Evolutionary conservation across 2,329 filamentous ascomycete species (phyloP), one percentile per base, ranked within the genome.

Genomic region (Xylariaceae sp.): DNA sequence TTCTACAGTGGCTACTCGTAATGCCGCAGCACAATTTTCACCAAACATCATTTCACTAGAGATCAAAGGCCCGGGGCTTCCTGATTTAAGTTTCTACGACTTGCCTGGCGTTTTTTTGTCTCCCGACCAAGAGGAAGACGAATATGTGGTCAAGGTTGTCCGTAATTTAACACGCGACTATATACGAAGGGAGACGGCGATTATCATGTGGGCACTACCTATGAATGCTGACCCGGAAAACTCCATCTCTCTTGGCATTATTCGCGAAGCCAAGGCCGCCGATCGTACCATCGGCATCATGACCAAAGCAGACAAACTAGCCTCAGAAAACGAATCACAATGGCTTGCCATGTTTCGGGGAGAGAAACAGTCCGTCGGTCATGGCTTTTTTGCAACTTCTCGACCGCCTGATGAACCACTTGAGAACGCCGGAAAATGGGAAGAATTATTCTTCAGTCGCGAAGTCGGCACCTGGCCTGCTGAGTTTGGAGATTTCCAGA

Each of bases 41-140:
- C 92, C 92, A 0, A 96, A 96, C 59, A 80, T 92, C 0, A 86
- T 96, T 0, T 81, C 86, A 0, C 75, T 96, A 0, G 83, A 91
- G 46, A 91, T 96, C 21, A 84, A 84, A 0, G 88, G 87, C 0
- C 88, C 88, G 0, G 79, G 77, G 0, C 78, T 93, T 0, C 87
- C 90, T 0, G 85, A 90, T 5, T 69, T 96, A 0, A 91, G 87
- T 0, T 95, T 96, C 63, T 93, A 90, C 56, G 92, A 96, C 56
- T 78, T 96, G 0, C 92, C 92, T 0, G 92, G 92, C 0, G 84
- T 95, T 0, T 93, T 96, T 57, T 84, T 85, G 16, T 87, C 87
- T 6, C 81, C 86, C 0, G 82, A 84, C 2, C 77, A 84, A 6
- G 81, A 81, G 6, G 76, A 82, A 2, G 85, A 92, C 13, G 77